A percentile compares a stretch with the other conserved stretches of the same genome.
These are phyloP conservation scores for Warburgia ugandensis DNA, from an alignment of 164 flowering plant species.

Conservation along the genomic window DNA sequence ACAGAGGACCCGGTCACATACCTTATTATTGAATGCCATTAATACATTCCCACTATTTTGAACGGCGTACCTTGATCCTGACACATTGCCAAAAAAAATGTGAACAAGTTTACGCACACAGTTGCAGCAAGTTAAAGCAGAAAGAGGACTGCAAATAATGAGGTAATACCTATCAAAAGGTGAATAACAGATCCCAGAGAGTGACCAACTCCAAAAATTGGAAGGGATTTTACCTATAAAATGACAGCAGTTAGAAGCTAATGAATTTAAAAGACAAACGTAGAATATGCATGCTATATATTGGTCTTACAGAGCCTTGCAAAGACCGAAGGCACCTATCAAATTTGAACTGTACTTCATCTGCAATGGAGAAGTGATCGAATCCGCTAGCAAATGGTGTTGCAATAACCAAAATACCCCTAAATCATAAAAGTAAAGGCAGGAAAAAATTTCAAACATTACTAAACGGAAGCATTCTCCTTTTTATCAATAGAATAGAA, in stretches of 20 bases:
- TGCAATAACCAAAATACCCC: constrained; percentile 83
- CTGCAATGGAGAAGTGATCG: constrained; percentile 89
- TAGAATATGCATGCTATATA: background rate
- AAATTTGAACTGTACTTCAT: constrained; percentile 91
- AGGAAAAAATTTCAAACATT: background rate
- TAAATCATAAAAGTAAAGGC: constrained; percentile 19
- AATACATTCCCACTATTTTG: constrained; percentile 76
- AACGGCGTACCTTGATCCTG: constrained; percentile 94
- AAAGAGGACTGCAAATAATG: background rate
- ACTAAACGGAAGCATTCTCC: background rate
- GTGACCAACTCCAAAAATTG: constrained; percentile 88
- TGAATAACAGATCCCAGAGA: constrained; percentile 90
- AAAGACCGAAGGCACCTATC: constrained; percentile 74
- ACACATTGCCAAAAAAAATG: background rate
- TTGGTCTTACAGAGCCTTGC: constrained; percentile 51
- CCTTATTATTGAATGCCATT: constrained; percentile 93
- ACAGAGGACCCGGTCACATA: constrained; percentile 13
- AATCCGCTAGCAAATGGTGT: constrained; percentile 96
- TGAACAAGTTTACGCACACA: background rate
- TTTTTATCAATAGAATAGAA: too few relatives aligned
- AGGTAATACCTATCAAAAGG: constrained; percentile 67
- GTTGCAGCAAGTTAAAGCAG: constrained; percentile 7
- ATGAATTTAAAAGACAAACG: background rate
- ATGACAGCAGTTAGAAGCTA: constrained; percentile 1
- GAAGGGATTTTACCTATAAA: constrained; percentile 58